phyloP scores from a whole-genome alignment of 495 filamentous ascomycete species.

The Pyronema domesticum region DNA sequence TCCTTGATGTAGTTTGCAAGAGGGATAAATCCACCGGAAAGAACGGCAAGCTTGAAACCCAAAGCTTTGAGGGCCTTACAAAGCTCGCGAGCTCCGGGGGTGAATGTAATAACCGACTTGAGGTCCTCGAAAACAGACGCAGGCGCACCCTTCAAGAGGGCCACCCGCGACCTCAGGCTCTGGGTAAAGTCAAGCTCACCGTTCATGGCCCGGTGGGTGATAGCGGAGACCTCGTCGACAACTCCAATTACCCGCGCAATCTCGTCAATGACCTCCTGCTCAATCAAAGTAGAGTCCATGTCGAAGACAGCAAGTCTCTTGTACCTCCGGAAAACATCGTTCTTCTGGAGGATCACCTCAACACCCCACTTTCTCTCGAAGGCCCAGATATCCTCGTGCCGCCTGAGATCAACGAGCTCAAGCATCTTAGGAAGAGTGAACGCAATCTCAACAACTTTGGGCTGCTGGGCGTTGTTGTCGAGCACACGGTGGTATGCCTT shows the following conservation, averaged over 20 bases:
- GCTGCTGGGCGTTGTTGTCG: constrained; percentile 37
- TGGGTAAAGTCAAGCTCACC: constrained; percentile 88
- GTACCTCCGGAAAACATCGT: constrained; percentile 53
- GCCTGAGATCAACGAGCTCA: constrained; percentile 47
- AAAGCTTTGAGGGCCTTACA: constrained; percentile 50
- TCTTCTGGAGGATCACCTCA: constrained; percentile 54
- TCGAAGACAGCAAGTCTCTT: constrained; percentile 82
- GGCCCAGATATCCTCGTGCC: constrained; percentile 60
- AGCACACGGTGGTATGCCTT: constrained; percentile 50
- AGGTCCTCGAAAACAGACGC: constrained; percentile 67
- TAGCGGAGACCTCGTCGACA: constrained; percentile 46
- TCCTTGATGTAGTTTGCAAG: constrained; percentile 70
- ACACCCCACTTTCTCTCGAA: constrained; percentile 80
- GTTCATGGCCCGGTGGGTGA: constrained; percentile 86
- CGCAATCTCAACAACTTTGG: constrained; percentile 51
- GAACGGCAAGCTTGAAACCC: constrained; percentile 70
- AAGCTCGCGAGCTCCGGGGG: constrained; percentile 60
- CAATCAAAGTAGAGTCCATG: constrained; percentile 93
- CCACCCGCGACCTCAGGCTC: constrained; percentile 59
- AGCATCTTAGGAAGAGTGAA: constrained; percentile 50
- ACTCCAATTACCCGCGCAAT: constrained; percentile 40
- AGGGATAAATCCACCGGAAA: constrained; percentile 83
- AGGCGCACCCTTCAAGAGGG: constrained; percentile 61
- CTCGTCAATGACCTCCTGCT: constrained; percentile 92
- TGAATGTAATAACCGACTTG: constrained; percentile 52